Conservation (phyloP, 1,139 yeast species). For the Zygosaccharomyces sapae region DNA sequence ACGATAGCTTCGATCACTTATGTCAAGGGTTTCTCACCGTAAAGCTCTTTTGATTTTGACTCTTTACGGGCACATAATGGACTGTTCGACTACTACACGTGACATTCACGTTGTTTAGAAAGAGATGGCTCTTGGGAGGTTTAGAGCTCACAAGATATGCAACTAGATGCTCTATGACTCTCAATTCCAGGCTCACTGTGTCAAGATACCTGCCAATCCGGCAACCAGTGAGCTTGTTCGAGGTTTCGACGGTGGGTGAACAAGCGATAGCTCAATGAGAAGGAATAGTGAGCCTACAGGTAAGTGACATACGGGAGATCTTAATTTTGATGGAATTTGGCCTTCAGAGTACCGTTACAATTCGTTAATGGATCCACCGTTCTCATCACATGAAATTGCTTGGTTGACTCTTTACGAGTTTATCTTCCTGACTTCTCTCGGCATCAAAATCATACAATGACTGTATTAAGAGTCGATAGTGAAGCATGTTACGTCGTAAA, state of each 20-base stretch:
- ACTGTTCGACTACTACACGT: neutral
- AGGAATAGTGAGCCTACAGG: no score
- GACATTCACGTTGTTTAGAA: neutral
- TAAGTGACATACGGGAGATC: no score
- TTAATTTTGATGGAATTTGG: no score
- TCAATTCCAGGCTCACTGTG: no score
- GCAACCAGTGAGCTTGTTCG: no score
- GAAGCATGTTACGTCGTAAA: neutral
- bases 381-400: conserved; percentile 4
- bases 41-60: neutral
- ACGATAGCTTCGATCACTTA: no score
- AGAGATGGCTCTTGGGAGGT: neutral
- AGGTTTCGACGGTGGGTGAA: no score
- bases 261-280: no score
- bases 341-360: no score
- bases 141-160: neutral
- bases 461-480: neutral
- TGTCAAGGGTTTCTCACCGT: neutral
- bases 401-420: conserved; percentile 5
- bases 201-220: no score
- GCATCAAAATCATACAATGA: conserved; percentile 2
- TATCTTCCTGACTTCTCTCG: conserved; percentile 4
- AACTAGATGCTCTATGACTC: neutral
- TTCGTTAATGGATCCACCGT: neutral
- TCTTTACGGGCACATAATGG: no score